Conservation (phyloP, 176 grass and related monocot species). For the Zoysia pacifica region DNA sequence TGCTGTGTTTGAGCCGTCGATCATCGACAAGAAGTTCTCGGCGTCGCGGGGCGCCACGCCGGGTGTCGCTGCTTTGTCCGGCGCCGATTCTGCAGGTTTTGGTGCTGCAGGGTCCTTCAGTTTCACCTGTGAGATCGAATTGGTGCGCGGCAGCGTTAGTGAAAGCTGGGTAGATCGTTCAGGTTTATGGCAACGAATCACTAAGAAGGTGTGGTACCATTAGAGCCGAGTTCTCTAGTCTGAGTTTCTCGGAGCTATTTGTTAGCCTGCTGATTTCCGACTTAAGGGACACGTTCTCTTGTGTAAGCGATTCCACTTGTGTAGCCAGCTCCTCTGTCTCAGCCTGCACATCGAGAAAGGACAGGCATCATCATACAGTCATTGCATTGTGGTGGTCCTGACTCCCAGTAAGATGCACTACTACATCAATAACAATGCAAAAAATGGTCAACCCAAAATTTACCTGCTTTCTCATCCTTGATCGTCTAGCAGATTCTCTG, state of each 20-base stretch:
- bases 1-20: slow-evolving; percentile 41
- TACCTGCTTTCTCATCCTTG: slow-evolving; percentile 96
- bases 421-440: background rate
- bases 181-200: background rate
- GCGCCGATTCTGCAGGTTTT: slow-evolving; percentile 5
- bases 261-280: slow-evolving; percentile 77
- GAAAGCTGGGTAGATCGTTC: background rate
- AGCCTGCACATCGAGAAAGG: slow-evolving; percentile 51
- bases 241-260: slow-evolving; percentile 68
- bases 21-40: slow-evolving; percentile 75
- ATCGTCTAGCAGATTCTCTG: slow-evolving; percentile 90
- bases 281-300: slow-evolving; percentile 75
- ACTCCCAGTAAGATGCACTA: background rate
- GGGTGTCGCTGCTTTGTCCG: slow-evolving; percentile 1
- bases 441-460: background rate
- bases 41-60: slow-evolving; percentile 25
- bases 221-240: slow-evolving; percentile 70
- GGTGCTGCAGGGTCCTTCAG: slow-evolving; percentile 35
- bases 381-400: background rate
- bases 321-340: slow-evolving; percentile 71
- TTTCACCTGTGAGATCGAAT: slow-evolving; percentile 42
- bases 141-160: background rate
- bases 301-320: slow-evolving; percentile 64
- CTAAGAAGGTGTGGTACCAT: slow-evolving; percentile 47
- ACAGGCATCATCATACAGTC: background rate